A percentile compares a stretch with the other conserved stretches of the same genome.
These are phyloP conservation scores for Yarrowia keelungensis DNA, from an alignment of 805 yeast genomes.

Conservation along the genomic window DNA sequence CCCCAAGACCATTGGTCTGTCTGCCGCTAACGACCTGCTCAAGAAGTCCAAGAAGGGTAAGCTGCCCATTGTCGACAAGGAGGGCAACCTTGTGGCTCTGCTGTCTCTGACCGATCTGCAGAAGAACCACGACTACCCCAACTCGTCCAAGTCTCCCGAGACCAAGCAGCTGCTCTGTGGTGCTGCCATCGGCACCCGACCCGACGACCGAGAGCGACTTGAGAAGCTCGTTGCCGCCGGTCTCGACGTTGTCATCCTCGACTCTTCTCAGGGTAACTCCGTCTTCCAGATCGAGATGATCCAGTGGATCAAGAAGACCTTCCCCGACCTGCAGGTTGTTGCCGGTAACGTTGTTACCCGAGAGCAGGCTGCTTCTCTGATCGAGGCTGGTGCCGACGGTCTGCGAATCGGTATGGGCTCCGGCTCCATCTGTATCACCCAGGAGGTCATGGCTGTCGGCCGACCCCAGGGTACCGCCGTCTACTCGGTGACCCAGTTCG, in stretches of 20 bases:
- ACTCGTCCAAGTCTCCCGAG: slow-evolving; percentile 89
- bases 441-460: slow-evolving; percentile 99
- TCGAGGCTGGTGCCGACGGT: slow-evolving; percentile 96
- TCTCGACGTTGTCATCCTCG: slow-evolving; percentile 92
- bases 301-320: slow-evolving; percentile 82
- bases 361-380: slow-evolving; percentile 96
- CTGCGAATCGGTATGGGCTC: slow-evolving; percentile 99
- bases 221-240: slow-evolving; percentile 90
- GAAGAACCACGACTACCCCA: slow-evolving; percentile 92
- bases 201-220: slow-evolving; percentile 86
- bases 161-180: slow-evolving; percentile 98
- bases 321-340: slow-evolving; percentile 83
- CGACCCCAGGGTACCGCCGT: slow-evolving; percentile 99
- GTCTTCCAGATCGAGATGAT: slow-evolving; percentile 93
- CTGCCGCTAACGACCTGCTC: slow-evolving; percentile 88
- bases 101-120: slow-evolving; percentile 95
- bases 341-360: slow-evolving; percentile 99
- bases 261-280: slow-evolving; percentile 98
- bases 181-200: slow-evolving; percentile 97
- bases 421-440: slow-evolving; percentile 98
- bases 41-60: slow-evolving; percentile 96
- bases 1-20: slow-evolving; percentile 76
- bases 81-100: slow-evolving; percentile 81
- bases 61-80: slow-evolving; percentile 85
- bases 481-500: slow-evolving; percentile 90